Base-by-base conservation (phyloP, 1,284 basidiomycete genomes). In the Thelephora terrestris region DNA sequence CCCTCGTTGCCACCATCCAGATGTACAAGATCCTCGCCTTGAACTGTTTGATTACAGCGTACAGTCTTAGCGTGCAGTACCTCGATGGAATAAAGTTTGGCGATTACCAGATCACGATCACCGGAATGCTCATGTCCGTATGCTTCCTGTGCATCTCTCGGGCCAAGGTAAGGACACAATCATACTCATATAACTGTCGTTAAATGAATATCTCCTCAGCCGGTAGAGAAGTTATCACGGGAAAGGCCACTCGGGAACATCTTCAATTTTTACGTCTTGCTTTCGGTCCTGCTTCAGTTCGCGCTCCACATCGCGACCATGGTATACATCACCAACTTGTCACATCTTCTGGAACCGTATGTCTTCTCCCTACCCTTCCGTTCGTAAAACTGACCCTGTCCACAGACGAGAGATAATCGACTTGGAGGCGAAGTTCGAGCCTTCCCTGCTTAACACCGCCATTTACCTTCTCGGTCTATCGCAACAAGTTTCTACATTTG, bases 21-120 rank as follows among this genome's bases (percentile, higher is more conserved):
- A 97, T 97, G 93, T 97, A 96, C 81, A 96, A 96, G 73, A 97
- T 97, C 57, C 74, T 97, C 35, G 93, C 93, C 2, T 71, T 96
- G 52, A 97, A 97, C 65, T 96, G 93, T 63, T 73, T 97, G 37
- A 97, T 97, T 64, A 95, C 92, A 3, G 93, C 93, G 27, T 97
- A 94, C 70, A 92, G 88, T 64, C 71, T 97, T 53, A 92, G 88
- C 58, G 94, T 97, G 21, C 92, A 95, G 65, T 96, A 97, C 62
- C 74, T 97, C 16, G 92, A 97, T 55, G 94, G 93, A 23, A 95
- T 97, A 76, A 97, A 97, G 67, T 96, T 92, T 65, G 94, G 94
- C 23, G 93, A 97, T 64, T 97, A 97, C 63, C 90, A 95, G 61
- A 84, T 92, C 17, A 93, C 91, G 2, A 81, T 94, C 52, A 92